Conservation (phyloP, 148 eudicot species). For the Salicornia ramosissima region DNA sequence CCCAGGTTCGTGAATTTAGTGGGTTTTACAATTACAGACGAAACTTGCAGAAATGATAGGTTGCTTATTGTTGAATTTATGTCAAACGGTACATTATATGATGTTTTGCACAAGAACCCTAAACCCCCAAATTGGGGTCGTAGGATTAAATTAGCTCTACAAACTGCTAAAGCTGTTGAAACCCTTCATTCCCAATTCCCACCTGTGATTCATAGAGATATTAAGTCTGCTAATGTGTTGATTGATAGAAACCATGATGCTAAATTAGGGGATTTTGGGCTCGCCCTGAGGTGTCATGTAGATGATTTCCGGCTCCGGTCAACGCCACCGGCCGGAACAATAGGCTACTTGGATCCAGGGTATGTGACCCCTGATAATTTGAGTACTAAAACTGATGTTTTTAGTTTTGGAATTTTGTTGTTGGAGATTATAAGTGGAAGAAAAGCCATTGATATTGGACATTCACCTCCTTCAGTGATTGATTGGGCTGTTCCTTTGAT, state of each 20-base stretch:
- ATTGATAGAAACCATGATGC: conserved; percentile 63
- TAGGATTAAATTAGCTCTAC: conserved; percentile 52
- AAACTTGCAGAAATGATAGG: conserved; percentile 27
- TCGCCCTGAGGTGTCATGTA: conserved; percentile 55
- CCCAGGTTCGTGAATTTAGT: conserved; percentile 76
- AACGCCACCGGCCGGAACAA: conserved; percentile 91
- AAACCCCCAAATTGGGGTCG: conserved; percentile 59
- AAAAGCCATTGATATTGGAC: conserved; percentile 76
- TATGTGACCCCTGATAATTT: conserved; percentile 91
- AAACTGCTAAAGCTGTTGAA: conserved; percentile 62
- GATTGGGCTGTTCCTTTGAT: conserved; percentile 97
- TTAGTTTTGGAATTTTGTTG: conserved; percentile 85
- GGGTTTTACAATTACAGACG: conserved; percentile 39
- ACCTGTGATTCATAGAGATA: conserved; percentile 84
- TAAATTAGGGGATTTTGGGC: conserved; percentile 76
- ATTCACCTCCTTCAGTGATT: conserved; percentile 87
- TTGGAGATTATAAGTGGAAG: conserved; percentile 89
- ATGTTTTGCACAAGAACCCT: conserved; percentile 47
- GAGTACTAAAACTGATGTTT: conserved; percentile 83
- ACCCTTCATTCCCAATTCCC: conserved; percentile 63
- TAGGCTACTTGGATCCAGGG: conserved; percentile 83
- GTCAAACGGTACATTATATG: conserved; percentile 84
- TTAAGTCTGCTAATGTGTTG: conserved; percentile 82
- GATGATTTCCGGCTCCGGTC: conserved; percentile 52
- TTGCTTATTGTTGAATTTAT: conserved; percentile 82